These are phyloP conservation scores for Diplocarpon rosae DNA, from an alignment of 2,329 filamentous ascomycete genomes.

Conservation along the genomic window DNA sequence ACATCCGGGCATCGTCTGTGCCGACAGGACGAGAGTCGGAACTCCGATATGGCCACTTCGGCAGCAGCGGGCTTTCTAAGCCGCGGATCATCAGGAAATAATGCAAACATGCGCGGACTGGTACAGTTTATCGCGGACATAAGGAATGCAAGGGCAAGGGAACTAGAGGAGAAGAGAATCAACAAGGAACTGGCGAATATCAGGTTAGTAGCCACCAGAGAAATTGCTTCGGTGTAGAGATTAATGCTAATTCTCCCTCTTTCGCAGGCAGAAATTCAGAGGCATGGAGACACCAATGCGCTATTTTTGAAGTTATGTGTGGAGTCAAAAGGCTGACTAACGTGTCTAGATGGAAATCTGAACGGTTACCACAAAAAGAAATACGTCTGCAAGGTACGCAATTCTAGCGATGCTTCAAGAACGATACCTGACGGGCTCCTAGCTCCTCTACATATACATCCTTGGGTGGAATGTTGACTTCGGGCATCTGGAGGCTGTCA, in stretches of 20 bases:
- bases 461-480: constrained; percentile 99
- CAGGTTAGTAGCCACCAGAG: constrained; percentile 35
- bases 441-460: constrained; percentile 95
- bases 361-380: constrained; percentile 99
- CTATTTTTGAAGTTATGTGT: no score
- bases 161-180: constrained; percentile 97
- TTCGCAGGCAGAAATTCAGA: constrained; percentile 80
- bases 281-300: constrained; percentile 31
- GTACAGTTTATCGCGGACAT: constrained; percentile 98
- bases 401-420: background rate
- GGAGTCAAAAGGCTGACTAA: constrained; percentile 11
- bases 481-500: constrained; percentile 94
- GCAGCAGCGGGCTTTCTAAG: constrained; percentile 47
- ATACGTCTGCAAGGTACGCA: constrained; percentile 87
- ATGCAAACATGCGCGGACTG: constrained; percentile 66
- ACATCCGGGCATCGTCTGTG: no score
- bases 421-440: constrained; percentile 1
- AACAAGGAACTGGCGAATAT: constrained; percentile 99
- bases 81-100: constrained; percentile 49
- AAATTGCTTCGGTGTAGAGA: constrained; percentile 2
- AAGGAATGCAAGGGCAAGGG: constrained; percentile 85
- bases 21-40: background rate
- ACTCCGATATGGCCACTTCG: constrained; percentile 22
- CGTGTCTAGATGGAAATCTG: constrained; percentile 59
- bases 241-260: constrained; percentile 17